Conservation (phyloP, 768 basidiomycete genomes). For the Hericium erinaceus region DNA sequence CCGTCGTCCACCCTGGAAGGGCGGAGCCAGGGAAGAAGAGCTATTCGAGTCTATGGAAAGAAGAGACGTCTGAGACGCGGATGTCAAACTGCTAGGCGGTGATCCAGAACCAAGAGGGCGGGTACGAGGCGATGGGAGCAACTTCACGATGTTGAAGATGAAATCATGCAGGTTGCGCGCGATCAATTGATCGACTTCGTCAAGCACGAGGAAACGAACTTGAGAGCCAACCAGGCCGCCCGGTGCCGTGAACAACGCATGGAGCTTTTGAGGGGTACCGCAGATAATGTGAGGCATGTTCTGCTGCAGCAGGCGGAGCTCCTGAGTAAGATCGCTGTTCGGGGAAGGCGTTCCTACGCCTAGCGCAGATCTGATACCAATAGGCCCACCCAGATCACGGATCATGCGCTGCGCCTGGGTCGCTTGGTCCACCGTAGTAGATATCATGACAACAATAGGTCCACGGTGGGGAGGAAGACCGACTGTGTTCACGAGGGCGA, state of each 20-base stretch:
- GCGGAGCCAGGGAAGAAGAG: conserved; percentile 19
- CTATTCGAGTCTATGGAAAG: conserved; percentile 9
- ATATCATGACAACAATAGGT: conserved; percentile 86
- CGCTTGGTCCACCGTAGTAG: conserved; percentile 97
- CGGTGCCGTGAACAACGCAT: conserved; percentile 78
- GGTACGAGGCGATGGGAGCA: conserved; percentile 82
- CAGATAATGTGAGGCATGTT: conserved; percentile 93
- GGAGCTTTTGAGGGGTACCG: conserved; percentile 93
- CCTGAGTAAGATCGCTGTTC: conserved; percentile 54
- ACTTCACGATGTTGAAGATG: conserved; percentile 87
- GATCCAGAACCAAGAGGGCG: conserved; percentile 40
- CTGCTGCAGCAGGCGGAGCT: conserved; percentile 77
- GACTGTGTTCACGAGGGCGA: conserved; percentile 57
- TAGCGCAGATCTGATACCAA: conserved; percentile 85
- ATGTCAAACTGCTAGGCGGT: conserved; percentile 23
- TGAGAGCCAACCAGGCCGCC: conserved; percentile 75
- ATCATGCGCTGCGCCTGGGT: conserved; percentile 95
- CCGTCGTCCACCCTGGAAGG: conserved; percentile 36
- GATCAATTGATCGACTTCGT: conserved; percentile 97
- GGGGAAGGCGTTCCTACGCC: conserved; percentile 72
- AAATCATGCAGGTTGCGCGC: conserved; percentile 94
- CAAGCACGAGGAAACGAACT: conserved; percentile 88
- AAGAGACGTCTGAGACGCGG: conserved; percentile 6
- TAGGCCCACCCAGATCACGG: conserved; percentile 85
- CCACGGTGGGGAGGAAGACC: conserved; percentile 58